Evolutionary conservation across 768 basidiomycete species (phyloP), one percentile per base, ranked within the genome.

Genomic region (Calvatia gigantea): DNA sequence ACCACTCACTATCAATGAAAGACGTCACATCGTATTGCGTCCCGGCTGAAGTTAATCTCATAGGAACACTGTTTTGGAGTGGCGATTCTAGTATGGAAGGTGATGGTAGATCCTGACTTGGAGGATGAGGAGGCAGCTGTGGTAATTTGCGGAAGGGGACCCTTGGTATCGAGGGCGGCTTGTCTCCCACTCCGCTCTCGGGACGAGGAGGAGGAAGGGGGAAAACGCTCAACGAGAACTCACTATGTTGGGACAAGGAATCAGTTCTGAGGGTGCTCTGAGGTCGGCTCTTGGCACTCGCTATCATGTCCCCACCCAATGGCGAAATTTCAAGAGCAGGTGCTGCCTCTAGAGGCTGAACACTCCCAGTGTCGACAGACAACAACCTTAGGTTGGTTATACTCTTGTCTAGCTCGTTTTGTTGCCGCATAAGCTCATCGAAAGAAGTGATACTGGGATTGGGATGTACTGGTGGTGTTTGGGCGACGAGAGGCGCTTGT

Each of bases 1-100:
- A 28, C 23, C 6, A 62, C 70, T 65, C 51, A 79, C 78, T 70
- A 53, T 73, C 82, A 59, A 89, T 86, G 64, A 89, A 89, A 1
- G 87, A 89, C 14, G 87, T 89, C 17, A 89, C 85, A 56, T 89
- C 87, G 62, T 83, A 87, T 56, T 79, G 81, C 0, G 78, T 84
- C 12, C 72, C 82, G 9, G 63, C 68, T n/a, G 82, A 81, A 41
- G 73, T 69, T 45, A 68, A 64, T 53, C 70, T 67, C 19, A 59
- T 51, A 39, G 54, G 14, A 44, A 56, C 37, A 12, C 55, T 58
- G 44, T 47, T 43, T 38, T 58, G 60, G 35, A 60, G 58, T 8
- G 61, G 58, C n/a, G 59, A 63, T 27, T 57, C 56, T 33, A 53
- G 58, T 21, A 52, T 39, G 5, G 60, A 46, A 9, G 45, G 21